phyloP scores from a whole-genome alignment of 768 basidiomycete species.

The Termitomyces eurrhizus region DNA sequence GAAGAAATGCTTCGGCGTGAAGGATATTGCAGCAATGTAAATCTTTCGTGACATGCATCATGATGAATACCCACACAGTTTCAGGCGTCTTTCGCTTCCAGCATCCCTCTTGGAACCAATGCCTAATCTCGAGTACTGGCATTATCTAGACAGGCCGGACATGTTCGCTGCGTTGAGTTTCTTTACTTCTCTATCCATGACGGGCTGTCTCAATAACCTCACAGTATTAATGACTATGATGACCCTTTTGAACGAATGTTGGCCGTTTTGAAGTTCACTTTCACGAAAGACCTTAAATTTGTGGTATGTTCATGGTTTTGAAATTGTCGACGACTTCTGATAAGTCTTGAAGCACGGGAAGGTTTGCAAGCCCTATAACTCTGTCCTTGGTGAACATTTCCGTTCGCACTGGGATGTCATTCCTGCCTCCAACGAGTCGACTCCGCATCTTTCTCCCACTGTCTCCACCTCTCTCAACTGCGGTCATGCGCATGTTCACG shows the following conservation, averaged over 20 bases:
- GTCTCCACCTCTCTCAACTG: slow-evolving; percentile 31
- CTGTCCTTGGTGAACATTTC: slow-evolving; percentile 86
- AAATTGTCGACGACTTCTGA: slow-evolving; percentile 3
- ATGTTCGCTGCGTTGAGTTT: slow-evolving; percentile 81
- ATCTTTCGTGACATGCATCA: slow-evolving; percentile 24
- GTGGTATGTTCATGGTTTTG: slow-evolving; percentile 49
- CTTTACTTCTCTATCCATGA: slow-evolving; percentile 2
- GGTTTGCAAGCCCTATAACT: slow-evolving; percentile 92
- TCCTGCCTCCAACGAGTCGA: slow-evolving; percentile 50
- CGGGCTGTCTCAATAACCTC: slow-evolving; percentile 1
- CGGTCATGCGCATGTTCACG: slow-evolving; percentile 26
- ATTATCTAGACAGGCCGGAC: slow-evolving; percentile 89
- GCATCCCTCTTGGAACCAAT: slow-evolving; percentile 91
- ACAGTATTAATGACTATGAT: slow-evolving; percentile 86
- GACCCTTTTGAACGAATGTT: slow-evolving; percentile 96
- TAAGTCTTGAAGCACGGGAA: slow-evolving; percentile 66
- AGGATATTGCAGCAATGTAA: slow-evolving; percentile 92
- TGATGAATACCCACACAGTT: not conserved
- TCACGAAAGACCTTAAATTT: slow-evolving; percentile 94
- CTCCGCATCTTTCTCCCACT: slow-evolving; percentile 42
- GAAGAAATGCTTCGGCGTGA: slow-evolving; percentile 89
- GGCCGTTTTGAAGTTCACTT: slow-evolving; percentile 82
- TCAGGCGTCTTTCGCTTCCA: slow-evolving; percentile 87
- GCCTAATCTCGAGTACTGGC: slow-evolving; percentile 96
- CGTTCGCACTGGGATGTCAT: slow-evolving; percentile 82